phyloP scores from a whole-genome alignment of 768 basidiomycete species.

The Leccinum disarticulatum region DNA sequence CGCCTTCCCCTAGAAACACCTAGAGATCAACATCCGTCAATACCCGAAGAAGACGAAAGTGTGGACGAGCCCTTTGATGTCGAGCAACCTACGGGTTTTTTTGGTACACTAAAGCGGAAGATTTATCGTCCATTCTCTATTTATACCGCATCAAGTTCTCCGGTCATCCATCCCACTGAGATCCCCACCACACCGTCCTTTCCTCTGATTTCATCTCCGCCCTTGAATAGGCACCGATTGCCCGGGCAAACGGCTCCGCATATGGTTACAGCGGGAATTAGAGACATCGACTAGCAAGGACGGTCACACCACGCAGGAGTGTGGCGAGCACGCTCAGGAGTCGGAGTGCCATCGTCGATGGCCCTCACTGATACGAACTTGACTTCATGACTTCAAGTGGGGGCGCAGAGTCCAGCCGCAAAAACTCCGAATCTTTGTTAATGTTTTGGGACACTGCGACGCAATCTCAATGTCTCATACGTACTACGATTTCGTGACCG shows the following conservation, averaged over 20 bases:
- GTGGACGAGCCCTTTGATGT: conserved; percentile 48
- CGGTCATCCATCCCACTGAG: conserved; percentile 37
- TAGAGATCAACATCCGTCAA: conserved; percentile 42
- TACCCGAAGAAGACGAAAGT: conserved; percentile 66
- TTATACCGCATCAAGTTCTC: conserved; percentile 55
- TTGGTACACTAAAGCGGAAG: conserved; percentile 44
- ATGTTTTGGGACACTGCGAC: no score
- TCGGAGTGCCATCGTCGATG: conserved; percentile 47
- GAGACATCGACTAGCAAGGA: conserved; percentile 54
- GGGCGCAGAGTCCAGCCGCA: no score
- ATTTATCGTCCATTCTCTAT: conserved; percentile 58
- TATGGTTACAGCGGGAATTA: conserved; percentile 70
- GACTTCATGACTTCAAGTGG: no score
- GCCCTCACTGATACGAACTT: conserved; percentile 39
- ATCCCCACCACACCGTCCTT: conserved; percentile 41
- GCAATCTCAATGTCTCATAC: no score
- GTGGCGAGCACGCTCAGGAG: conserved; percentile 51
- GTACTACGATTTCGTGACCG: no score
- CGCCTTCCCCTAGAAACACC: conserved; percentile 79
- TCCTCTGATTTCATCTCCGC: conserved; percentile 45
- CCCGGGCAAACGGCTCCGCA: conserved; percentile 70
- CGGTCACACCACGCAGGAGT: conserved; percentile 51
- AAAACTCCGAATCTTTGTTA: no score
- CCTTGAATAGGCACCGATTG: conserved; percentile 44
- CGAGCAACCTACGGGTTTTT: conserved; percentile 33